Percentiles rank a stretch among this genome's conserved stretches.
These are phyloP conservation scores for Podila epigama DNA, from an alignment of 192 early-diverging fungal genomes.

Conservation along the genomic window DNA sequence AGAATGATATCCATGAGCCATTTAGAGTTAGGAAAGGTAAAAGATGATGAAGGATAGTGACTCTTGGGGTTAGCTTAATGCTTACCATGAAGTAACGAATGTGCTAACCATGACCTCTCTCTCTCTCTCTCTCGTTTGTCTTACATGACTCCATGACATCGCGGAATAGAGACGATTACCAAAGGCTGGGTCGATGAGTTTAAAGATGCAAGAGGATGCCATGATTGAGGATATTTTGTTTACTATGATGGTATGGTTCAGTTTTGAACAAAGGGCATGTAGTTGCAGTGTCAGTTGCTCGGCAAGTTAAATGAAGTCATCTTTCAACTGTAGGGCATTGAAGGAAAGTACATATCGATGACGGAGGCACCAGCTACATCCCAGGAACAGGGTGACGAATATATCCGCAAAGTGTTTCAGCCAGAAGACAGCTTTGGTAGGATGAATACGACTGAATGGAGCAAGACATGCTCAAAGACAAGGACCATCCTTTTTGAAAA, in stretches of 20 bases:
- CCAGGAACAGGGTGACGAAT: conserved; percentile 50
- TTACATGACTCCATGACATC: not conserved
- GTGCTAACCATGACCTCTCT: too few species aligned
- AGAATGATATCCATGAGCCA: conserved; percentile 19
- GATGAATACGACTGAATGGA: not conserved
- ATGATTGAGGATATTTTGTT: conserved; percentile 92
- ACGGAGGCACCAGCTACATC: conserved; percentile 10
- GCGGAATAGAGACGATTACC: conserved; percentile 3
- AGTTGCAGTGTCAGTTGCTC: too few species aligned
- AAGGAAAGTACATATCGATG: conserved; percentile 74
- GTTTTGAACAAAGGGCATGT: not conserved
- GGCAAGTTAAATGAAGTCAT: conserved; percentile 2
- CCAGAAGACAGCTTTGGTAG: conserved; percentile 61
- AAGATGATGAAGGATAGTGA: too few species aligned
- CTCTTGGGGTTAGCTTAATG: too few species aligned
- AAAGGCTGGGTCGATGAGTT: conserved; percentile 50
- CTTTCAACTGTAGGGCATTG: conserved; percentile 68
- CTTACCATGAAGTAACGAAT: too few species aligned
- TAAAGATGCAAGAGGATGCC: conserved; percentile 76
- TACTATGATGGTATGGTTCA: conserved; percentile 74
- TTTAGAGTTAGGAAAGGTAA: conserved; percentile 24
- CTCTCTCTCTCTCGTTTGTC: not conserved
- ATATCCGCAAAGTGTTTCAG: conserved; percentile 49
- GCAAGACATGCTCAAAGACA: not conserved
- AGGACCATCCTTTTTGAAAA: not conserved